Percentiles rank a stretch among this genome's conserved stretches.
These are phyloP conservation scores for Didymella exigua DNA, from an alignment of 2,329 filamentous ascomycete genomes.

Conservation along the genomic window DNA sequence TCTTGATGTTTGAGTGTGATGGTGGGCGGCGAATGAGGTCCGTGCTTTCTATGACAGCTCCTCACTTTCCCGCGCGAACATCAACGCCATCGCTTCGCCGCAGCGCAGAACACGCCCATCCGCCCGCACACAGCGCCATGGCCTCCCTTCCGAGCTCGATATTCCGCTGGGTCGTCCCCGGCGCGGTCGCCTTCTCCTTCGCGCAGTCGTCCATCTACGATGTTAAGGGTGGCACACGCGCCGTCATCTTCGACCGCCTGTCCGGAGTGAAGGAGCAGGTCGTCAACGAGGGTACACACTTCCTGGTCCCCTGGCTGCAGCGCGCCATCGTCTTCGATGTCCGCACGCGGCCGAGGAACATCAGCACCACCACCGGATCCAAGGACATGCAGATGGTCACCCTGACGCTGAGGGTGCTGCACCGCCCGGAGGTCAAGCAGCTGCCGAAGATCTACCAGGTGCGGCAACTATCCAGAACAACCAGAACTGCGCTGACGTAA, in stretches of 20 bases:
- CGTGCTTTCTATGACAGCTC: conserved; percentile 25
- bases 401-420: conserved; percentile 92
- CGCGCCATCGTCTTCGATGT: conserved; percentile 95
- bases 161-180: conserved; percentile 69
- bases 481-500: conserved; percentile 16
- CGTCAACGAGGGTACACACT: conserved; percentile 95
- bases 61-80: conserved; percentile 17
- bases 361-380: conserved; percentile 94
- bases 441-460: conserved; percentile 99
- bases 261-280: conserved; percentile 91
- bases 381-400: conserved; percentile 99
- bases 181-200: conserved; percentile 69
- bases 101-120: conserved; percentile 23
- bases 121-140: conserved; percentile 29
- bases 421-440: conserved; percentile 89
- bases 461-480: conserved; percentile 33
- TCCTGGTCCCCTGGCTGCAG: conserved; percentile 94
- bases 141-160: conserved; percentile 43
- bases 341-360: conserved; percentile 94
- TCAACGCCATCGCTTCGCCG: conserved; percentile 19
- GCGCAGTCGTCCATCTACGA: conserved; percentile 89
- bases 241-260: conserved; percentile 96
- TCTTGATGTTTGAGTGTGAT: not conserved
- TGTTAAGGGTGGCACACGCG: conserved; percentile 90
- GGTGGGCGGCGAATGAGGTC: conserved; percentile 23